A percentile compares a stretch with the other conserved stretches of the same genome.
phyloP scores from a whole-genome alignment of 331 rosid genomes.

The Pyrus hybrid region DNA sequence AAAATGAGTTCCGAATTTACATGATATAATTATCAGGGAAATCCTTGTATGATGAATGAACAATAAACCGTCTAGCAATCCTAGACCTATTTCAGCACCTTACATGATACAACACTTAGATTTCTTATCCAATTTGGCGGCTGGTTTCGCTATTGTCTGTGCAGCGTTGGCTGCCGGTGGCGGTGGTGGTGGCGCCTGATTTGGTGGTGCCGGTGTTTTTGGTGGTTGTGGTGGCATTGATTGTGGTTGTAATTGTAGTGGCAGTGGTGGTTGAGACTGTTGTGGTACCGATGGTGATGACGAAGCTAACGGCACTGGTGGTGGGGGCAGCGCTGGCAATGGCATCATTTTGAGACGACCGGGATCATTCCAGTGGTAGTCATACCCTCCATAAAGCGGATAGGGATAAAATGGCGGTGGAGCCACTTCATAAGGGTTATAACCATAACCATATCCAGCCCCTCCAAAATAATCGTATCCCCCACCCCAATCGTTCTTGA shows the following conservation, averaged over 20 bases:
- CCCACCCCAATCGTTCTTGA: conserved; percentile 4
- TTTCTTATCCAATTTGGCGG: not conserved
- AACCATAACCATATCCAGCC: not conserved
- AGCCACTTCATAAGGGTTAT: not conserved
- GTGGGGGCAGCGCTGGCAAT: conserved; percentile 1
- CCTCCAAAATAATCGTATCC: not conserved
- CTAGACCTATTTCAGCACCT: not conserved
- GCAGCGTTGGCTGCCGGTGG: not conserved
- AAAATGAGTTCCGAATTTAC: not conserved
- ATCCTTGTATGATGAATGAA: not conserved
- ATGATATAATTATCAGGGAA: not conserved
- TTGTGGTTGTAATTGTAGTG: not conserved
- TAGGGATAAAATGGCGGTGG: not conserved
- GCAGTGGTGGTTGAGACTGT: not conserved
- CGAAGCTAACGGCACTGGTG: not conserved
- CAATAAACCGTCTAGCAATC: not conserved
- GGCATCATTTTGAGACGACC: not conserved
- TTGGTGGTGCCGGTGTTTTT: not conserved
- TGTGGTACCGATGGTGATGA: not conserved
- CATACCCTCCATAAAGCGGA: not conserved
- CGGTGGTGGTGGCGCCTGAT: not conserved
- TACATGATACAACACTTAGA: not conserved
- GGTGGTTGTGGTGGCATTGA: not conserved
- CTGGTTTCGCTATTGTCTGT: too few relatives aligned
- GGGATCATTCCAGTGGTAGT: conserved; percentile 7